Evolutionary conservation across 345 rosid genomes (phyloP).

Genomic region (Salix dunnii): DNA sequence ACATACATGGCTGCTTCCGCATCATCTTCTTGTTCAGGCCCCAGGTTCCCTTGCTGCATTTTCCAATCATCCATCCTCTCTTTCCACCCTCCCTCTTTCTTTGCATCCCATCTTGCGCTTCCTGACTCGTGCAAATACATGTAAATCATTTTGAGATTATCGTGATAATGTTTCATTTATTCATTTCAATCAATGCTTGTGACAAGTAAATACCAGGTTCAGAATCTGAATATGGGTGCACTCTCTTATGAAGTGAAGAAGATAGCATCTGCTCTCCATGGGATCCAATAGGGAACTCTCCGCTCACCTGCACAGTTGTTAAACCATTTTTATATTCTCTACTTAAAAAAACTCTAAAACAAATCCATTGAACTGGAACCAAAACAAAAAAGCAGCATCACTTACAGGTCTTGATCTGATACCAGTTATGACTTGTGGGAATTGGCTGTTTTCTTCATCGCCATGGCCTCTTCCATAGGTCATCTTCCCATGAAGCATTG

Average conservation of each 20-base stretch:
- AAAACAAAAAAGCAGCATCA: not conserved
- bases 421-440: slow-evolving; percentile 67
- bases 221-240: slow-evolving; percentile 81
- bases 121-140: slow-evolving; percentile 31
- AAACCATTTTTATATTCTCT: not conserved
- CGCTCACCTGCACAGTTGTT: slow-evolving; percentile 56
- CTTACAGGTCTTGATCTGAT: slow-evolving; percentile 70
- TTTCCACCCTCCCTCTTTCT: slow-evolving; percentile 85
- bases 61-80: slow-evolving; percentile 95
- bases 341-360: not conserved
- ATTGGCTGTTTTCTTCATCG: slow-evolving; percentile 67
- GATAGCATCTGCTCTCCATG: slow-evolving; percentile 59
- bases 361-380: not conserved
- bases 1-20: slow-evolving; percentile 69
- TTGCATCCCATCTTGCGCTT: slow-evolving; percentile 79
- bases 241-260: slow-evolving; percentile 72
- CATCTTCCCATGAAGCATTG: slow-evolving; percentile 94
- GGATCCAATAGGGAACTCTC: slow-evolving; percentile 76
- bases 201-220: slow-evolving; percentile 56
- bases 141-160: not conserved
- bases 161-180: not conserved
- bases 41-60: slow-evolving; percentile 77
- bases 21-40: slow-evolving; percentile 76
- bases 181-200: not conserved
- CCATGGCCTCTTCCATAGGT: slow-evolving; percentile 94